Evolutionary conservation across 192 early-diverging fungal genomes (phyloP).

Genomic region (Coemansia sp.): DNA sequence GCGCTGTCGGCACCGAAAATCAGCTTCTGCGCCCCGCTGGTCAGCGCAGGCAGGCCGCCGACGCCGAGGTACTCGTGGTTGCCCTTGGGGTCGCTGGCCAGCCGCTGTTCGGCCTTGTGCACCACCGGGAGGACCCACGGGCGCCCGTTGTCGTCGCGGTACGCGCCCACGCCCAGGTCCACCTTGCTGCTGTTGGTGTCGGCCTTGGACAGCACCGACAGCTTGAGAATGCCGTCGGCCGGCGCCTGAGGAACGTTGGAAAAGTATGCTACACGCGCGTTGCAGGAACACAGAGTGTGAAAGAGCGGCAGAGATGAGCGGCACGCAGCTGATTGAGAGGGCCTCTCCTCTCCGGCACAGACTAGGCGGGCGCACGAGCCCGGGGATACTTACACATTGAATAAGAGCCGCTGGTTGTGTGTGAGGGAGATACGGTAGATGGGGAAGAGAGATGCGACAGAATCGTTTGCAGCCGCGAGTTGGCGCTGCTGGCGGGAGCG

Average conservation of each 20-base stretch:
- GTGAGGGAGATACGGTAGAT: too few relatives aligned
- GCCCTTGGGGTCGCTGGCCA: constrained; percentile 62
- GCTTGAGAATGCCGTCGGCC: constrained; percentile 86
- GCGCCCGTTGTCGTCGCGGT: constrained; percentile 86
- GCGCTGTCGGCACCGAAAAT: constrained; percentile 77
- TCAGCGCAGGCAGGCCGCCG: constrained; percentile 76
- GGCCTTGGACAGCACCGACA: constrained; percentile 79
- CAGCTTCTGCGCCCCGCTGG: constrained; percentile 71
- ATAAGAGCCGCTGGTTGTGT: background rate
- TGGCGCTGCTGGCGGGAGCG: background rate
- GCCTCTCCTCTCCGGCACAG: too few relatives aligned
- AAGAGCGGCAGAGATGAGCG: too few relatives aligned
- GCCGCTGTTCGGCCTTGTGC: constrained; percentile 76
- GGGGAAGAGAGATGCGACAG: constrained; percentile 38
- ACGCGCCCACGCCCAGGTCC: constrained; percentile 95
- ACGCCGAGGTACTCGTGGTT: constrained; percentile 97
- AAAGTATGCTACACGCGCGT: constrained; percentile 46
- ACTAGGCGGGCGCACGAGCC: too few relatives aligned
- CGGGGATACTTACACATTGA: constrained; percentile 21
- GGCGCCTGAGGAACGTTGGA: constrained; percentile 57
- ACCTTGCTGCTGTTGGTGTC: constrained; percentile 79
- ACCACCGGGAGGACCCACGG: constrained; percentile 96
- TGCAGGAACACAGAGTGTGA: too few relatives aligned
- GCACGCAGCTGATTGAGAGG: too few relatives aligned
- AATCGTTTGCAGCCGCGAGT: constrained; percentile 7